Conservation (phyloP, 768 basidiomycete species). For the Termitomyces sp. region DNA sequence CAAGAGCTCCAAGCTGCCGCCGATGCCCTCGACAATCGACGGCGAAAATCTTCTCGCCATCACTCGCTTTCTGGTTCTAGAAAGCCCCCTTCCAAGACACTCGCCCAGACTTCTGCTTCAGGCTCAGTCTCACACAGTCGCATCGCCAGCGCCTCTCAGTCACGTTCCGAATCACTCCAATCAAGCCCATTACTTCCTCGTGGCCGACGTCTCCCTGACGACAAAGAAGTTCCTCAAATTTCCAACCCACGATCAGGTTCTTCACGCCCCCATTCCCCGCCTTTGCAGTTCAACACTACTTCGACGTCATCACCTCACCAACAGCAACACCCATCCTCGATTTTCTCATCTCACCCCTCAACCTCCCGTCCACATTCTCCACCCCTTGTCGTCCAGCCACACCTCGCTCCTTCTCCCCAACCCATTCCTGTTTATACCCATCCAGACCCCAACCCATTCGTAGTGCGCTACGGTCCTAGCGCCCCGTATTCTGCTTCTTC, state of each 20-base stretch:
- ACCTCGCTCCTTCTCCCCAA: slow-evolving; percentile 16
- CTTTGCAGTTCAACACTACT: not conserved
- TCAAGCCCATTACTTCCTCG: slow-evolving; percentile 47
- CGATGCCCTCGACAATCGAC: slow-evolving; percentile 29
- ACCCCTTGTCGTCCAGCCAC: slow-evolving; percentile 13
- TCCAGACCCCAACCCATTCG: not conserved
- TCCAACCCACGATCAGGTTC: not conserved
- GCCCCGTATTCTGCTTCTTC: not conserved
- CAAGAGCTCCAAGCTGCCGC: slow-evolving; percentile 53
- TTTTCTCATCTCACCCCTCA: not conserved
- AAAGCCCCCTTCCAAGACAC: not conserved
- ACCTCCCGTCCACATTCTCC: slow-evolving; percentile 3
- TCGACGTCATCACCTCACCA: not conserved
- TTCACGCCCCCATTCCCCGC: not conserved
- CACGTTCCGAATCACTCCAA: slow-evolving; percentile 42
- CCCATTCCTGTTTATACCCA: slow-evolving; percentile 6
- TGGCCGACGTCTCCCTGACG: slow-evolving; percentile 39
- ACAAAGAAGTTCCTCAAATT: slow-evolving; percentile 21
- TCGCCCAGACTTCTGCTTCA: slow-evolving; percentile 8
- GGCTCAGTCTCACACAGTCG: slow-evolving; percentile 18
- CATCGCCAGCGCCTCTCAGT: slow-evolving; percentile 34
- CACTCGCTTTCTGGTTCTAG: slow-evolving; percentile 13
- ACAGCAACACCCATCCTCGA: not conserved
- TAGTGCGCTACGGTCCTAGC: slow-evolving; percentile 1
- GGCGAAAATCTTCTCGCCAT: slow-evolving; percentile 8